These are phyloP conservation scores for Pleurotus platypus DNA, from an alignment of 768 basidiomycete genomes.

Conservation along the genomic window DNA sequence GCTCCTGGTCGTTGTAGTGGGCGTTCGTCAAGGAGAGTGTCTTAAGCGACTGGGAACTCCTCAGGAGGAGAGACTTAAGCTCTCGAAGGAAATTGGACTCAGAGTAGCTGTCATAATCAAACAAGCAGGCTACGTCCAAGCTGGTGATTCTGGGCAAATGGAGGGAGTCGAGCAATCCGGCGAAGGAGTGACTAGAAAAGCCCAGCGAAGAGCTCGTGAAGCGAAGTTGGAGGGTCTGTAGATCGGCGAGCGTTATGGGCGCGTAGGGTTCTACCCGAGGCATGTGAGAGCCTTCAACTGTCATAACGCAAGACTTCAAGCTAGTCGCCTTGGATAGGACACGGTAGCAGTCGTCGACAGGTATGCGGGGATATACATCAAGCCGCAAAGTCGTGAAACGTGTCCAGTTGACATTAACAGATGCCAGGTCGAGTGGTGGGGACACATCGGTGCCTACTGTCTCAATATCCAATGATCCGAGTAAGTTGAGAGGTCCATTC, in stretches of 20 bases:
- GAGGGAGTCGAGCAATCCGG: background rate
- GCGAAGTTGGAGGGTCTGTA: background rate
- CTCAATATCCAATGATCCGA: background rate
- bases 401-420: background rate
- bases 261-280: background rate
- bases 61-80: background rate
- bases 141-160: background rate
- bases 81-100: background rate
- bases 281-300: background rate
- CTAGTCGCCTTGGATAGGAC: background rate
- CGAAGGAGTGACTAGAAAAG: background rate
- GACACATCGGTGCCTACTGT: background rate
- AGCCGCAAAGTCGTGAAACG: background rate
- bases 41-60: background rate
- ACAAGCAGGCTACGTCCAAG: background rate
- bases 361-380: background rate
- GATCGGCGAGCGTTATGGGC: background rate
- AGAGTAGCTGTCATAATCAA: background rate
- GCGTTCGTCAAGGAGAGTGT: background rate
- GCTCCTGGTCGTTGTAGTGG: background rate
- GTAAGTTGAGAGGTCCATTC: background rate
- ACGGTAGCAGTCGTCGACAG: conserved; percentile 2
- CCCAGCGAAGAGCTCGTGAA: background rate
- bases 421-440: background rate
- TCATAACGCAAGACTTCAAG: background rate